phyloP scores from a whole-genome alignment of 768 basidiomycete genomes.

The Piloderma croceum region DNA sequence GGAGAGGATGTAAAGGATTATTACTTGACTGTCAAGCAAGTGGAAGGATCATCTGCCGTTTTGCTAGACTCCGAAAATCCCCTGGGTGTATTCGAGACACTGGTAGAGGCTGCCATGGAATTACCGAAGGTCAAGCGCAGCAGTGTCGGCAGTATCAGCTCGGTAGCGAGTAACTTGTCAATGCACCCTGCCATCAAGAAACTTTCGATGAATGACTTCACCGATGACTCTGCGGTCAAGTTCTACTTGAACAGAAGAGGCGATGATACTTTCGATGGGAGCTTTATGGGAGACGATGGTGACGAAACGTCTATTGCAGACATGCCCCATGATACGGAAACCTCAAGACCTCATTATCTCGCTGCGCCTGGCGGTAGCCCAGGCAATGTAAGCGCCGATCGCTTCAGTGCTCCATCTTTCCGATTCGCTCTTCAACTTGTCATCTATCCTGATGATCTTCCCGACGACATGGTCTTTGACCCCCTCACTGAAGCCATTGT shows the following conservation, averaged over 20 bases:
- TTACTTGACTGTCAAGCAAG: slow-evolving; percentile 88
- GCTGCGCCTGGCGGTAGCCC: slow-evolving; percentile 33
- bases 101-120: slow-evolving; percentile 76
- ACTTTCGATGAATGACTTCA: slow-evolving; percentile 94
- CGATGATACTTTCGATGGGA: slow-evolving; percentile 20
- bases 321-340: slow-evolving; percentile 25
- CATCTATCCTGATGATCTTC: slow-evolving; percentile 86
- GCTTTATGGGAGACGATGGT: slow-evolving; percentile 29
- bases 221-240: slow-evolving; percentile 95
- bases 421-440: slow-evolving; percentile 83
- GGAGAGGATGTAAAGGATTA: slow-evolving; percentile 60
- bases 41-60: slow-evolving; percentile 80
- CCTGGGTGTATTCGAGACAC: slow-evolving; percentile 81
- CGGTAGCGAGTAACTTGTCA: slow-evolving; percentile 85
- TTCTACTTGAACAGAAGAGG: slow-evolving; percentile 81
- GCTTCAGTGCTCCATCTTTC: slow-evolving; percentile 78
- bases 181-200: slow-evolving; percentile 95
- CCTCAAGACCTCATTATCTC: slow-evolving; percentile 41
- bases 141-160: slow-evolving; percentile 89
- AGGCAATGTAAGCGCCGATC: slow-evolving; percentile 53
- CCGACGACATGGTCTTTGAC: slow-evolving; percentile 94
- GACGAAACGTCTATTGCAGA: slow-evolving; percentile 37
- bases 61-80: slow-evolving; percentile 73
- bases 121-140: slow-evolving; percentile 87
- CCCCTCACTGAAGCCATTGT: slow-evolving; percentile 89